Evolutionary conservation across 2,329 filamentous ascomycete species (phyloP), one percentile per base, ranked within the genome.

Genomic region (Sporothrix mexicana): DNA sequence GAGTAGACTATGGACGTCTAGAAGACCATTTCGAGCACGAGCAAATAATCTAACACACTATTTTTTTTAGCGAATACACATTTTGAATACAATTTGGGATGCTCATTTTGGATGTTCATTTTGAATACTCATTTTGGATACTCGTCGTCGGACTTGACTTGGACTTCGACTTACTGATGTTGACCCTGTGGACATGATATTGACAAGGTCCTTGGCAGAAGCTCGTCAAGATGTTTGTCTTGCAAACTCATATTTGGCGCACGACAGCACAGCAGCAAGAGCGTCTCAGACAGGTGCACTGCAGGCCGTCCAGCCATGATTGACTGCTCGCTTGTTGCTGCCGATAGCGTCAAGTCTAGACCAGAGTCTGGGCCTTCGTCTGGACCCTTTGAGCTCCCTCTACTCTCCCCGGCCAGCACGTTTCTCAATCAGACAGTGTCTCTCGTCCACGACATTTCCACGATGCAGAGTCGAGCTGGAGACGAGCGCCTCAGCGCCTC

Each of bases 251-350:
- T 1, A 36, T 36, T 2, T 36, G 30, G 30, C 30, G 3, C 30
- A 23, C 64, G 41, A 36, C 25, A 53, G 25, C 64, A 36, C 30
- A 36, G 7, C 30, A 36, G 30, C 20, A 67, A 49, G 2, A 23
- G 8, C 49, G 51, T 25, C 8, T 15, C 10, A 59, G 57, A 45
- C 67, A 55, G 45, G 13, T 7, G 20, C 66, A 20, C 9, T 51
- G 49, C 49, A 51, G 36, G 41, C 61, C 41, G 17, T n/a, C 41
- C 7, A 47, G 41, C 41, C 61, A 66, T 47, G 45, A n/a, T 36
- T 67, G 23, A 36, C 64, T 45, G 3, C 68, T 61, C 68, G 68
- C 68, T 59, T 70, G 41, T 43, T 47, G 20, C 53, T 59, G 51
- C 67, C 53, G 53, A 30, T 20, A 10, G 51, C 36, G 67, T 59